Evolutionary conservation across 2,329 filamentous ascomycete species (phyloP).

Genomic region (Gaeumannomyces sp.): DNA sequence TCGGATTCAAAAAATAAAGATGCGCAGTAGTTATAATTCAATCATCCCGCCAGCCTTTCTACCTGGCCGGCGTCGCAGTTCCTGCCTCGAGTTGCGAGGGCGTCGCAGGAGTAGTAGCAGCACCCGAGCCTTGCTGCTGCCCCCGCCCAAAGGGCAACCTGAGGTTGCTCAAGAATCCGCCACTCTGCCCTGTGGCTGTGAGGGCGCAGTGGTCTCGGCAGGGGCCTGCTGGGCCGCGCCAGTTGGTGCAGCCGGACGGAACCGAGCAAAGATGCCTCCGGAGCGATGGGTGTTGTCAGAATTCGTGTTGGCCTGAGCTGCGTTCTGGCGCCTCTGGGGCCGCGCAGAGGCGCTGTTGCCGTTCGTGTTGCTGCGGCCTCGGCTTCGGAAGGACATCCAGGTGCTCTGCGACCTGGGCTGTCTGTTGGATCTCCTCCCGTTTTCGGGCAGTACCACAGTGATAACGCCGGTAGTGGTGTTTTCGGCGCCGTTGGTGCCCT

Average conservation of each 20-base stretch:
- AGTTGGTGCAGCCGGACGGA: neutral
- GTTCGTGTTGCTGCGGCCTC: neutral
- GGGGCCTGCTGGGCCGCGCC: neutral
- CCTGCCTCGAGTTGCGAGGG: constrained; percentile 31
- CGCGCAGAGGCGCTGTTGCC: neutral
- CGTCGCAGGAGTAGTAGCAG: constrained; percentile 12
- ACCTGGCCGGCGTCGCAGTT: constrained; percentile 10
- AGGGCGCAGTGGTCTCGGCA: neutral
- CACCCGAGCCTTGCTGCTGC: neutral
- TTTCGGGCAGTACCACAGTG: constrained; percentile 21
- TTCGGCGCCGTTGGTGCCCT: constrained; percentile 33
- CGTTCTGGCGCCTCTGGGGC: neutral
- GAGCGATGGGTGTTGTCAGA: neutral
- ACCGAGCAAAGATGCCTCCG: neutral
- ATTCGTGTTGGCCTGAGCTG: neutral
- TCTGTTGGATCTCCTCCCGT: constrained; percentile 38
- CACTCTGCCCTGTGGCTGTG: neutral
- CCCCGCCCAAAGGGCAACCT: constrained; percentile 5
- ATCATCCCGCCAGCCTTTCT: neutral
- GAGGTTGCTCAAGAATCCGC: constrained; percentile 13
- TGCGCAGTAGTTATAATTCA: neutral
- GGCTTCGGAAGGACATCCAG: constrained; percentile 27
- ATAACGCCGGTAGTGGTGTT: constrained; percentile 25
- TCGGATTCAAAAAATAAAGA: neutral
- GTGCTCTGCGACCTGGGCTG: constrained; percentile 35